Conservation (phyloP, 768 basidiomycete species). For the Termitomyces sp. region DNA sequence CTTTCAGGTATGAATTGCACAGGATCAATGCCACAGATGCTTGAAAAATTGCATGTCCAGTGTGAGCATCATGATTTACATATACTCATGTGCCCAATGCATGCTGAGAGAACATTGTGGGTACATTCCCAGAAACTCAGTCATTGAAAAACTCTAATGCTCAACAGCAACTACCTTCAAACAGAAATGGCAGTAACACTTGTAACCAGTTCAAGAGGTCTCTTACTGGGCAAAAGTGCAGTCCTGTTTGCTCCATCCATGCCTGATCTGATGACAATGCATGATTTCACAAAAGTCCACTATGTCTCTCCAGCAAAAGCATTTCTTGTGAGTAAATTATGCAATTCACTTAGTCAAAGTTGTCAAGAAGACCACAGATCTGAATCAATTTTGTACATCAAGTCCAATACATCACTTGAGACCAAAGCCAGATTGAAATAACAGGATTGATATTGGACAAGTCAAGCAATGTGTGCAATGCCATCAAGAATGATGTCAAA, state of each 20-base stretch:
- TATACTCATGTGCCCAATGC: no score
- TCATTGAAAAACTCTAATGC: slow-evolving; percentile 75
- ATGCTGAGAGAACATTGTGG: no score
- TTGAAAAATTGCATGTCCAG: no score
- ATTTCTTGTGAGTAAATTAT: slow-evolving; percentile 89
- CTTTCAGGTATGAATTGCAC: no score
- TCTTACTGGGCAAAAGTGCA: slow-evolving; percentile 78
- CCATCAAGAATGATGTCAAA: slow-evolving; percentile 76
- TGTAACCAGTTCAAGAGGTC: slow-evolving; percentile 87
- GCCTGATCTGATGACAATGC: slow-evolving; percentile 53
- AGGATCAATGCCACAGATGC: no score
- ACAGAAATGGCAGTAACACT: slow-evolving; percentile 30
- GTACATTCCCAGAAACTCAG: slow-evolving; percentile 83
- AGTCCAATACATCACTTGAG: slow-evolving; percentile 98
- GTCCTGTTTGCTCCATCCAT: slow-evolving; percentile 81
- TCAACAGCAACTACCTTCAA: not conserved
- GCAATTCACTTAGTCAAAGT: slow-evolving; percentile 62
- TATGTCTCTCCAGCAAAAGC: slow-evolving; percentile 71
- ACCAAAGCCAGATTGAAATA: slow-evolving; percentile 86
- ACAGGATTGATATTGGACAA: slow-evolving; percentile 89
- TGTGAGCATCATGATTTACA: no score
- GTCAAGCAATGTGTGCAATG: slow-evolving; percentile 76
- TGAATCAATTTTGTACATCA: slow-evolving; percentile 56
- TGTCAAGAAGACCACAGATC: not conserved
- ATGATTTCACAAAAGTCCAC: not conserved